Evolutionary conservation across 345 rosid genomes (phyloP), one percentile per base, ranked within the genome.

Genomic region (Sonneratia caseolaris): DNA sequence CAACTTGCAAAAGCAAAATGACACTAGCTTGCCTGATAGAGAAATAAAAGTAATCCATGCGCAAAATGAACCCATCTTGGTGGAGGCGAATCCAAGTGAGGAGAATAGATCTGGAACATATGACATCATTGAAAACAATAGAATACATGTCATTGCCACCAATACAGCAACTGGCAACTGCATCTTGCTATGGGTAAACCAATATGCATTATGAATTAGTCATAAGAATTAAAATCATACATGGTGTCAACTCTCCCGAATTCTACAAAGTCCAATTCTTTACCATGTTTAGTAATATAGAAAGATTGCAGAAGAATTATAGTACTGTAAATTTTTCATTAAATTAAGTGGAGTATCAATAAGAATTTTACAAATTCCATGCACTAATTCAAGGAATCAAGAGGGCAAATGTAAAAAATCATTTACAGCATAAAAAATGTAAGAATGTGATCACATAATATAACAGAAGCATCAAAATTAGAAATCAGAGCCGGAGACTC

Each of bases 21-120:
- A 61, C 49, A 74, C 51, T 71, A 51, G 24, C 73, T 71, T 68
- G 92, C 99, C 97, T 95, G 99, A 80, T 95, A 95, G 72, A 95
- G 82, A 78, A 95, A 95, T 70, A 95, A 86, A 78, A 95, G 96
- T 51, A 95, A 51, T 27, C 99, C 99, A 66, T 92, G 99, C 0
- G 87, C 97, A 21, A 95, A 86, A 79, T 88, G 91, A 68, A 95
- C 98, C 99, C 99, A 95, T 75, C 97, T 86, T 48, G 98, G 99
- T 21, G 99, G 96, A 65, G 97, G 77, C 27, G 96, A 84, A 80
- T 95, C 96, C 88, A 95, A 79, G 53, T 38, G 84, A 79, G 97
- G 97, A 43, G 97, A 92, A 82, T 90, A 90, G 80, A 89, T 77
- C 98, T 90, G 81, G 69, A 78, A 75, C 35, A 72, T 22, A 21